Percentiles rank a stretch among this genome's conserved stretches.
Conservation (phyloP, 345 rosid genomes). For the Camelina laxa region DNA sequence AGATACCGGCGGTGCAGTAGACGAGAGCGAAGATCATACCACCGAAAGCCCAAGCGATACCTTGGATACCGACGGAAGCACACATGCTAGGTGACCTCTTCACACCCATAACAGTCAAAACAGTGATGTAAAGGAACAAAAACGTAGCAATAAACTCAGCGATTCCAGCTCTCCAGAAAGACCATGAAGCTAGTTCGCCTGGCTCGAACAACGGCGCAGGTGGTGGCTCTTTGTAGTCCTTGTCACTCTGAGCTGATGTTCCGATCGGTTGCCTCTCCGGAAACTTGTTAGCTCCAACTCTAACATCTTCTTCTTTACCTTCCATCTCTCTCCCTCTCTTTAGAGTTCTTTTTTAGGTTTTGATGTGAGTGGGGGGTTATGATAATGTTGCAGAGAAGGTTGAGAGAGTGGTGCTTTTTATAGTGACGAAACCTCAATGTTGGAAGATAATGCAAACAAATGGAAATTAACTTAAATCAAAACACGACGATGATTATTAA, state of each 20-base stretch:
- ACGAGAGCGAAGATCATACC: constrained; percentile 60
- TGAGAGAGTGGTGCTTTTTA: constrained; percentile 31
- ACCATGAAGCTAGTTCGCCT: constrained; percentile 52
- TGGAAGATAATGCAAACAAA: constrained; percentile 37
- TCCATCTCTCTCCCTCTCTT: constrained; percentile 45
- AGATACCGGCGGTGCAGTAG: constrained; percentile 57
- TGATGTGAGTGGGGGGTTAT: too few species aligned
- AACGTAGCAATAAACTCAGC: constrained; percentile 58
- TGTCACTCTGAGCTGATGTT: constrained; percentile 53
- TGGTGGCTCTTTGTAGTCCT: constrained; percentile 60
- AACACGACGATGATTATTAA: neutral
- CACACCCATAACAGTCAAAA: constrained; percentile 55
- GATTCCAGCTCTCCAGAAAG: constrained; percentile 55
- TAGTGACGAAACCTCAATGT: constrained; percentile 17
- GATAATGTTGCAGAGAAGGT: constrained; percentile 31
- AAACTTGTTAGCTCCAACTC: constrained; percentile 56
- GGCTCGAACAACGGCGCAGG: constrained; percentile 54
- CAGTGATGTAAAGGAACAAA: constrained; percentile 52
- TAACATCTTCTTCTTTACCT: constrained; percentile 59
- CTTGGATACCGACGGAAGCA: constrained; percentile 57
- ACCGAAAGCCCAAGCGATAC: constrained; percentile 59
- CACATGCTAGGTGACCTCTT: constrained; percentile 46
- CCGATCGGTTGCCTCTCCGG: constrained; percentile 58
- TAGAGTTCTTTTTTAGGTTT: constrained; percentile 23
- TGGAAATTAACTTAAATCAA: neutral